Base-by-base conservation (phyloP, 345 rosid genomes). In the Euphorbia peplus region DNA sequence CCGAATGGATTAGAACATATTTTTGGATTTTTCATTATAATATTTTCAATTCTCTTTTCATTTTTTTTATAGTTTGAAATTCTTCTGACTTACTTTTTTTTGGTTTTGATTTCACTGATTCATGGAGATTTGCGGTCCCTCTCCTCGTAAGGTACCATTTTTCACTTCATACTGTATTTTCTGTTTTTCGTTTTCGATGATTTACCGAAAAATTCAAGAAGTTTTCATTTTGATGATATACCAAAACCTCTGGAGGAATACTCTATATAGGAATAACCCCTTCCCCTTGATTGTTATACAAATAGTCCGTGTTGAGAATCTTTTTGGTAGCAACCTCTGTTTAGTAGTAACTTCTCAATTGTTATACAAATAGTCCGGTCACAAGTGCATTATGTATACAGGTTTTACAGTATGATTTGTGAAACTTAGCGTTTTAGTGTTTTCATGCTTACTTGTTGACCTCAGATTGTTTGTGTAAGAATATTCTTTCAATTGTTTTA, bases 91-190 rank as follows among this genome's bases (percentile, higher is more conserved):
- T 16, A 22, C 15, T 37, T 15, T 24, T 10, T 21, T 67, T 63
- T 4, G 12, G n/a, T 13, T 32, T 32, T 22, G 4, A 11, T 15
- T 41, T 13, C 42, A 21, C 24, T 37, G 18, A 30, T 61, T 48
- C 69, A 80, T 73, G 84, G 82, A 83, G 42, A 71, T 44, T 52
- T 50, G 71, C 76, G 56, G n/a, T 5, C 28, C 71, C 9, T 41
- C 74, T 10, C 37, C 75, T 22, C 44, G 60, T 61, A 66, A 59
- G 79, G 86, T 74, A 63, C 64, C 35, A 32, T 50, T n/a, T 39
- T 3, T 59, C 51, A 24, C 3, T 30, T 16, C 65, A 4, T 44
- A 44, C n/a, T n/a, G 15, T 44, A 44, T 44, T 44, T 44, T 44
- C 50, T 18, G 50, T 44, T 44, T 44, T 44, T 44, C 5, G 53